These are phyloP conservation scores for Pseudogymnoascus sp. DNA, from an alignment of 2,329 filamentous ascomycete genomes.

Conservation along the genomic window DNA sequence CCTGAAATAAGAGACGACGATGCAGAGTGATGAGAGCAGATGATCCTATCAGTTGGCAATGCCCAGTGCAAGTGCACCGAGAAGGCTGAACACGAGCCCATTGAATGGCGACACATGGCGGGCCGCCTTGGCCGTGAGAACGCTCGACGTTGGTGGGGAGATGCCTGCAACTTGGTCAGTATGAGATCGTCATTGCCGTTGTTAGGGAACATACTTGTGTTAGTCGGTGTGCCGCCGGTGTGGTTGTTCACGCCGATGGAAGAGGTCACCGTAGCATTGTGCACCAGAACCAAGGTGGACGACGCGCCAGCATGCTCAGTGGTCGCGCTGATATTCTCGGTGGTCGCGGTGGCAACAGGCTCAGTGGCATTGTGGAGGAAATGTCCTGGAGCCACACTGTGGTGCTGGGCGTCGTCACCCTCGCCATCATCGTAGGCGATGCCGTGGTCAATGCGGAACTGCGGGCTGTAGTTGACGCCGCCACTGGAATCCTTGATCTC, in stretches of 20 bases:
- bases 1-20: constrained; percentile 4
- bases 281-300: background rate
- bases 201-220: background rate
- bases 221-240: background rate
- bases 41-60: background rate
- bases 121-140: background rate
- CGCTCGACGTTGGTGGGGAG: background rate
- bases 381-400: background rate
- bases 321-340: background rate
- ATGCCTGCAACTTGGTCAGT: background rate
- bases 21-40: background rate
- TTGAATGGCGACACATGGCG: background rate
- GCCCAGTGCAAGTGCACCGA: background rate
- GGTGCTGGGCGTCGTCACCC: background rate
- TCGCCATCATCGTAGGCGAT: background rate
- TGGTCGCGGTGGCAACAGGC: background rate
- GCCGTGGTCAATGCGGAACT: constrained; percentile 23
- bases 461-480: constrained; percentile 22
- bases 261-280: background rate
- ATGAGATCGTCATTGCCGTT: background rate
- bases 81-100: background rate
- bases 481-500: constrained; percentile 20
- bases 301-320: background rate
- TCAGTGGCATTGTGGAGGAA: constrained; percentile 2
- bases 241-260: background rate